Evolutionary conservation across 2,329 filamentous ascomycete species (phyloP).

Genomic region (Ophiostoma tasmaniense): DNA sequence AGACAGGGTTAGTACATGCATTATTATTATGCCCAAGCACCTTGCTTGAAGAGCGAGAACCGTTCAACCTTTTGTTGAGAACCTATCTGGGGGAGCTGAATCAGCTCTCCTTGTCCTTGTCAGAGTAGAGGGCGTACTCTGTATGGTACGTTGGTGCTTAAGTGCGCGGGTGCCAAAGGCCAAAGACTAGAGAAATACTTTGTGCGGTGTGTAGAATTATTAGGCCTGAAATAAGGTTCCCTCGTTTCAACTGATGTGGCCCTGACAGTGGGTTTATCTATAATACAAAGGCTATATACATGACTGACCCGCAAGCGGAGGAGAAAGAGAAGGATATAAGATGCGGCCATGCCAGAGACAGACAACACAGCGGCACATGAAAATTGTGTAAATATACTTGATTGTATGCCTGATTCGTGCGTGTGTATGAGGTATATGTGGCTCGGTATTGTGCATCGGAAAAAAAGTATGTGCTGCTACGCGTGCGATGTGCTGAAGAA

Average conservation of each 20-base stretch:
- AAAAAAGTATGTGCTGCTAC: neutral
- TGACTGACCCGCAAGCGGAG: conserved; percentile 7
- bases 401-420: neutral
- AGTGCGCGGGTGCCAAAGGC: conserved; percentile 10
- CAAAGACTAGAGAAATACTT: neutral
- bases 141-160: neutral
- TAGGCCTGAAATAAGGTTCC: conserved; percentile 17
- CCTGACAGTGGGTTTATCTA: conserved; percentile 16
- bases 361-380: neutral
- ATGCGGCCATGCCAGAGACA: neutral
- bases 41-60: neutral
- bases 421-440: neutral
- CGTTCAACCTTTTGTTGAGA: neutral
- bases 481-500: neutral
- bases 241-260: conserved; percentile 14
- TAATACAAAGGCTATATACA: conserved; percentile 12
- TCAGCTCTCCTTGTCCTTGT: neutral
- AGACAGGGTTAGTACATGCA: neutral
- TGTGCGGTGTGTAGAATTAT: conserved; percentile 11
- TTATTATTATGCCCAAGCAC: neutral
- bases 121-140: neutral
- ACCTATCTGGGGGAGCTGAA: neutral
- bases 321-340: conserved; percentile 10
- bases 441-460: neutral
- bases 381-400: neutral